phyloP scores from a whole-genome alignment of 2,329 filamentous ascomycete genomes.

The Penicillium sp. region DNA sequence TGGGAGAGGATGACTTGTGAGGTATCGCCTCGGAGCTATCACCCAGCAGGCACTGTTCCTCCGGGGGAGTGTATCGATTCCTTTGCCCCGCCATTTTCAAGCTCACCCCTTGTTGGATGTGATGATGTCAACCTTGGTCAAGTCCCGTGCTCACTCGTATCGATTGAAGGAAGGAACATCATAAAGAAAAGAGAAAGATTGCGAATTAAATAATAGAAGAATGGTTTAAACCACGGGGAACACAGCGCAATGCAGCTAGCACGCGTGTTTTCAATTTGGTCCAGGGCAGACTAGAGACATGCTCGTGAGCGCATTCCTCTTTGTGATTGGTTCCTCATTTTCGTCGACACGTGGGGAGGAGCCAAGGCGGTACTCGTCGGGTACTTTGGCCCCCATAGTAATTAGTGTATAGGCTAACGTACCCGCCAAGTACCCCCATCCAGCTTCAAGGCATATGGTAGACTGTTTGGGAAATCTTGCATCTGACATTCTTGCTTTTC shows the following conservation, averaged over 20 bases:
- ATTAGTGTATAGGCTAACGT: not conserved
- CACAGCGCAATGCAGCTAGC: not conserved
- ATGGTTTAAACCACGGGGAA: too few species aligned
- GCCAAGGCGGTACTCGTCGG: not conserved
- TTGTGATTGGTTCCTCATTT: not conserved
- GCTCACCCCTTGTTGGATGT: not conserved
- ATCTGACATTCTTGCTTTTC: not conserved
- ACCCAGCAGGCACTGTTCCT: slow-evolving; percentile 10
- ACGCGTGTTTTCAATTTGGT: not conserved
- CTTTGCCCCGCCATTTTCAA: slow-evolving; percentile 4
- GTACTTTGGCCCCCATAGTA: not conserved
- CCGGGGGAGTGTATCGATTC: slow-evolving; percentile 1
- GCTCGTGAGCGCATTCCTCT: not conserved
- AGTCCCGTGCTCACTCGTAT: not conserved
- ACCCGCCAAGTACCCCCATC: not conserved
- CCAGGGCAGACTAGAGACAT: not conserved
- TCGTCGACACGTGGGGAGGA: not conserved
- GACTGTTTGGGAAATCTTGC: not conserved
- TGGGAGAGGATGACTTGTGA: not conserved
- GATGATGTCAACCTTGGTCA: not conserved
- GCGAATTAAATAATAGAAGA: not conserved
- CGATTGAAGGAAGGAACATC: not conserved
- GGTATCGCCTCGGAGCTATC: not conserved
- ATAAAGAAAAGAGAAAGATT: not conserved
- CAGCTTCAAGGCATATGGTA: not conserved